A percentile compares a stretch with the other conserved stretches of the same genome.
Conservation (phyloP, 2,329 filamentous ascomycete genomes). For the Anisogramma anomala region DNA sequence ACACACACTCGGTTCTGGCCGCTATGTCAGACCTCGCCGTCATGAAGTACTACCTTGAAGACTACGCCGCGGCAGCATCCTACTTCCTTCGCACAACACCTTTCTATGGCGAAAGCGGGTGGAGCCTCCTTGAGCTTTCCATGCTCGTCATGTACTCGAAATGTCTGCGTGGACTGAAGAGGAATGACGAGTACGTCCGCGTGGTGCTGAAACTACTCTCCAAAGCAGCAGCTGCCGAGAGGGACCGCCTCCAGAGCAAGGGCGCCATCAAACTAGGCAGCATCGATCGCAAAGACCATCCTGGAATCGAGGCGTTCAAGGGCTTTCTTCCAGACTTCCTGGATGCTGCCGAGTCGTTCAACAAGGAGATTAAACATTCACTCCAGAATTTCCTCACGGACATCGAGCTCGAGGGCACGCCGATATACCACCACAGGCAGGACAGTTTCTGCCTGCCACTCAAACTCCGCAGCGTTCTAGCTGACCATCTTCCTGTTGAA, state of each 20-base stretch:
- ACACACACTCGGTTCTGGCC: conserved; percentile 64
- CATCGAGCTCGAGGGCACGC: conserved; percentile 54
- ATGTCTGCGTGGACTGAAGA: conserved; percentile 66
- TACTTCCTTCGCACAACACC: conserved; percentile 71
- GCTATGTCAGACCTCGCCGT: conserved; percentile 77
- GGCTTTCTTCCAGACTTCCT: conserved; percentile 39
- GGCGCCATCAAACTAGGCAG: conserved; percentile 23
- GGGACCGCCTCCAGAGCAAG: conserved; percentile 33
- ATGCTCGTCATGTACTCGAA: conserved; percentile 78
- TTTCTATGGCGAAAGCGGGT: conserved; percentile 66
- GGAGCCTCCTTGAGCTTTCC: conserved; percentile 68
- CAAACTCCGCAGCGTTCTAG: conserved; percentile 58
- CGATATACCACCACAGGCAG: conserved; percentile 55
- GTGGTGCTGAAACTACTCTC: conserved; percentile 63
- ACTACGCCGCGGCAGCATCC: conserved; percentile 60
- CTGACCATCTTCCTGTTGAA: conserved; percentile 57
- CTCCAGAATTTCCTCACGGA: conserved; percentile 64
- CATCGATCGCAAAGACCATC: conserved; percentile 17
- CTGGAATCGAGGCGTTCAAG: conserved; percentile 30
- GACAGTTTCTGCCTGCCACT: conserved; percentile 68
- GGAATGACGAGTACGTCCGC: conserved; percentile 67
- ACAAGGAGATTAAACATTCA: conserved; percentile 53
- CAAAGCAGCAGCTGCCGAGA: conserved; percentile 49
- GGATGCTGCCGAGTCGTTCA: conserved; percentile 30
- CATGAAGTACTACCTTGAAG: conserved; percentile 64